Evolutionary conservation across 2,329 filamentous ascomycete genomes (phyloP), one percentile per base, ranked within the genome.

Genomic region (Cercospora sp.): DNA sequence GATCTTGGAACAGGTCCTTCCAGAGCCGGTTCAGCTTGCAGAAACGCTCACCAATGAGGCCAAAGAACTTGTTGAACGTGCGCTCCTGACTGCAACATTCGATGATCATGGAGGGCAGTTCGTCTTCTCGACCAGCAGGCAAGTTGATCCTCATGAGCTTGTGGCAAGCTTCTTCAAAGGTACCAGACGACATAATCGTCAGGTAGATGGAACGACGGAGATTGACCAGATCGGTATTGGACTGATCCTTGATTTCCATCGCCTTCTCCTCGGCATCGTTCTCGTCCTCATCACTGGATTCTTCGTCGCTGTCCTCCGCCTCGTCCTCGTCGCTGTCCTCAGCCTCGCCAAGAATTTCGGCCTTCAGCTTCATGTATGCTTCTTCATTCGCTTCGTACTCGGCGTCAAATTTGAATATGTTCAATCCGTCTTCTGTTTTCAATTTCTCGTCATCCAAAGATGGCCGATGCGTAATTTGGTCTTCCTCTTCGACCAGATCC

Each of bases 21-120:
- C 95, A 99, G 61, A 97, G 86, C 23, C 95, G 89, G 80, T 98
- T 98, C 76, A 99, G 89, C 81, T 97, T 97, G 76, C 93, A 92
- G 80, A 99, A 97, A 26, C 94, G 88, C 81, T 99, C 95, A 33
- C 92, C 95, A 65, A 98, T 93, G 71, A 97, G 83, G 12, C 95
- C 95, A 76, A 96, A 97, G 81, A 98, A 99, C 79, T 98, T 98
- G 69, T 94, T 94, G 80, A 96, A 99, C 1, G 95, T 97, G 74
- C 93, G 92, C 79, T 98, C 94, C 80, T 99, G 95, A 30, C 92
- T 94, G 79, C 94, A 97, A 78, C 93, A 97, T 80, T 99, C 95
- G 72, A 99, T 90, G 65, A 99, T 89, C 95, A 99, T 99, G 23
- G 92, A 96, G 0, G 94, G 93, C 55, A 99, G 84, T 79, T 99